A percentile compares a stretch with the other conserved stretches of the same genome.
These are phyloP conservation scores for Syzygium oleosum DNA, from an alignment of 345 rosid species.

Conservation along the genomic window DNA sequence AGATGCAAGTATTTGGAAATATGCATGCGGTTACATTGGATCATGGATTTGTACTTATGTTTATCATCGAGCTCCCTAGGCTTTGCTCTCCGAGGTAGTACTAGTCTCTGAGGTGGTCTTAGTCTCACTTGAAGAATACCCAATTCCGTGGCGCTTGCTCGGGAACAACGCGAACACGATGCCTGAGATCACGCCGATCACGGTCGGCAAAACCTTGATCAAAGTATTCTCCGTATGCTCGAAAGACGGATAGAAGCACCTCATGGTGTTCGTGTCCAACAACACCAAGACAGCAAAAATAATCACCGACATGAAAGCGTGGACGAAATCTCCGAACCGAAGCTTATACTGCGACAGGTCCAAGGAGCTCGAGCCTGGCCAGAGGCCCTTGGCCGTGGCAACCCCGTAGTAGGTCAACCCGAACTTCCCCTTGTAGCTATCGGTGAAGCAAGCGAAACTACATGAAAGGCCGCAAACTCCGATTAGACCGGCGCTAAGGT, in stretches of 20 bases:
- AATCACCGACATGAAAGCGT: constrained; percentile 35
- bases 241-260: constrained; percentile 58
- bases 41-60: neutral
- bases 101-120: neutral
- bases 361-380: constrained; percentile 34
- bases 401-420: constrained; percentile 50
- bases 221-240: constrained; percentile 35
- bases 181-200: constrained; percentile 42
- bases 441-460: constrained; percentile 61
- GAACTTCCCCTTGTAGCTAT: constrained; percentile 48
- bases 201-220: constrained; percentile 61
- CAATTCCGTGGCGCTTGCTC: constrained; percentile 63
- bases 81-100: neutral
- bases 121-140: constrained; percentile 31
- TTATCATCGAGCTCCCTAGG: neutral
- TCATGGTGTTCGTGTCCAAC: constrained; percentile 51
- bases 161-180: constrained; percentile 55
- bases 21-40: neutral
- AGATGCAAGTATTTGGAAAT: neutral
- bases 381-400: constrained; percentile 49
- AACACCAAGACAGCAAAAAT: constrained; percentile 50
- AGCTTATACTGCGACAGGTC: constrained; percentile 45
- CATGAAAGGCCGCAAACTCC: constrained; percentile 58
- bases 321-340: constrained; percentile 50
- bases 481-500: constrained; percentile 41